A percentile compares a stretch with the other conserved stretches of the same genome.
These are phyloP conservation scores for Plasmodium vinckei DNA, from an alignment of 169 alveolate species.

Conservation along the genomic window DNA sequence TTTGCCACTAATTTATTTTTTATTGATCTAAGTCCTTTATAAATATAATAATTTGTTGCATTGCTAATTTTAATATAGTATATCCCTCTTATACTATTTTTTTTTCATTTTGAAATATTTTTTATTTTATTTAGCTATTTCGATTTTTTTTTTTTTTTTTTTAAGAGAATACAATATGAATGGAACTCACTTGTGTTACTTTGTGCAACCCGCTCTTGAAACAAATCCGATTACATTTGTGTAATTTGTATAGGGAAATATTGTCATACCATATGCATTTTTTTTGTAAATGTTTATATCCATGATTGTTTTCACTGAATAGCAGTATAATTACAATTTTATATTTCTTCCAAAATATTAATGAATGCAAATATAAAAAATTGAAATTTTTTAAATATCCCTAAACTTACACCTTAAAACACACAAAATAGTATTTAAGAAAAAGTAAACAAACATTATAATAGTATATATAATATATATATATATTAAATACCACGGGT, in stretches of 20 bases:
- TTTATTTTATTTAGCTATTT: not conserved
- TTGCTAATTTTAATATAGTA: not conserved
- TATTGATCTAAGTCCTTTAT: too few relatives aligned
- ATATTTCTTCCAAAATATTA: not conserved
- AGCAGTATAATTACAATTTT: not conserved
- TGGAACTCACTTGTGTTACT: constrained; percentile 74
- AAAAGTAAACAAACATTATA: too few relatives aligned
- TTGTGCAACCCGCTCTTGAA: constrained; percentile 49
- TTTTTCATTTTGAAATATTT: not conserved
- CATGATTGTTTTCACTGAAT: not conserved
- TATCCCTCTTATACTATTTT: not conserved
- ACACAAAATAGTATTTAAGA: too few relatives aligned
- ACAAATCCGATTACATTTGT: not conserved
- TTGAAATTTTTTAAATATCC: too few relatives aligned
- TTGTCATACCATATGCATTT: not conserved
- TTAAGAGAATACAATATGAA: constrained; percentile 72
- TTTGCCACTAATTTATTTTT: not conserved
- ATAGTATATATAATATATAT: too few relatives aligned
- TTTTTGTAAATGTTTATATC: not conserved
- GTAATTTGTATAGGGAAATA: too few relatives aligned
- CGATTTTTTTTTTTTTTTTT: constrained; percentile 17
- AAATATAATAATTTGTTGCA: not conserved
- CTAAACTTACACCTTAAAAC: too few relatives aligned
- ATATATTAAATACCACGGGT: too few relatives aligned
- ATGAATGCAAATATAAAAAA: not conserved